Base-by-base conservation (phyloP, 495 filamentous ascomycete species). In the Xylaria flabelliformis region DNA sequence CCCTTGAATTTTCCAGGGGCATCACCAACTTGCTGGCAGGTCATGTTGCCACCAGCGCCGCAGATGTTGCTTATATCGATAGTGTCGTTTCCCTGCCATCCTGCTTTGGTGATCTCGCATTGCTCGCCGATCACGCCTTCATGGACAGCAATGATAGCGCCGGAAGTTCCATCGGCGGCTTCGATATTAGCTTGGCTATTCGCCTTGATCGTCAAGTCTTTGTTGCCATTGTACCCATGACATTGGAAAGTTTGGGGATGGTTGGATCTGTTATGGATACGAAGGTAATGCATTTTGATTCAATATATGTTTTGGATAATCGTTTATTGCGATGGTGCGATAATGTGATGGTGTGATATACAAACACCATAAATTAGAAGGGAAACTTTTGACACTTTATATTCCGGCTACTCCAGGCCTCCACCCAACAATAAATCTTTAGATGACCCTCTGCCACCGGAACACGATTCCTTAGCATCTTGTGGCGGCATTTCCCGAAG, bases 31-130 rank as follows among this genome's bases (percentile, higher is more conserved):
- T 84, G 82, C 69, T 83, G 81, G 58, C 82, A 77, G 13, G 78
- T 82, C 75, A 84, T 77, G 61, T 84, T 84, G 4, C 82, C 82
- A 19, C 82, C 81, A 6, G 82, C 82, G 3, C 82, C 81, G 53
- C 77, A 68, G 68, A 84, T 84, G 71, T 83, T 83, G 70, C 79
- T 82, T 9, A 83, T 73, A 42, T 84, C 82, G 50, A 84, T 78
- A 64, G 77, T 79, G 69, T 84, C 82, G 65, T 83, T 84, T 3
- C 81, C 81, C 73, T 66, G 72, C 29, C 64, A 82, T 42, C 81
- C 82, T 48, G 75, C 61, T 65, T 82, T 83, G 50, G 79, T 84
- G 53, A 82, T 81, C 66, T 84, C 81, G 19, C 80, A 82, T 73
- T 84, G 82, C 59, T 84, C 82, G 29, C 82, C 78, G 42, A 82